phyloP scores from a whole-genome alignment of 805 yeast genomes.

The Saturnispora sanitii region DNA sequence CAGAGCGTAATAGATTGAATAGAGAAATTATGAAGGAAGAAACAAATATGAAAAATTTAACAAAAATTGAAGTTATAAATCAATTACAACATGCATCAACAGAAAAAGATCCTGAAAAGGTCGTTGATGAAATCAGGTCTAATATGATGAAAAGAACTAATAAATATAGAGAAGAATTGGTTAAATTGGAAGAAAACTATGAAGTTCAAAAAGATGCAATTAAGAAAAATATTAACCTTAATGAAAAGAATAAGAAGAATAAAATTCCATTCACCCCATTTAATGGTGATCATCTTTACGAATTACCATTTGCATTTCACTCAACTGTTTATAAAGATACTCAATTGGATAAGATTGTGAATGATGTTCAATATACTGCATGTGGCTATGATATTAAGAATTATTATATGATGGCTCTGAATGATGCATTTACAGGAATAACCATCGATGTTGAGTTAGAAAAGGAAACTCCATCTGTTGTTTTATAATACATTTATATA shows the following conservation, averaged over 20 bases:
- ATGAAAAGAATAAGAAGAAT: conserved; percentile 19
- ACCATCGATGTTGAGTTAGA: conserved; percentile 70
- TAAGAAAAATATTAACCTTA: conserved; percentile 18
- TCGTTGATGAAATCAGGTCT: conserved; percentile 42
- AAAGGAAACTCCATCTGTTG: conserved; percentile 19
- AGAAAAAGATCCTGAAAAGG: conserved; percentile 31
- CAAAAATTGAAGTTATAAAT: conserved; percentile 48
- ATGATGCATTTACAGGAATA: conserved; percentile 84
- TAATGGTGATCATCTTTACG: conserved; percentile 70
- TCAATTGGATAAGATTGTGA: conserved; percentile 30
- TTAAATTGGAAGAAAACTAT: conserved; percentile 27
- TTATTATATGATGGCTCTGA: conserved; percentile 67
- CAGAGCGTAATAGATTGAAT: conserved; percentile 58
- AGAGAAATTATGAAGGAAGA: conserved; percentile 48
- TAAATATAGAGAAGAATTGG: conserved; percentile 51
- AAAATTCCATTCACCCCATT: conserved; percentile 81
- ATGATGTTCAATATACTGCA: conserved; percentile 62
- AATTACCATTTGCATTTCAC: conserved; percentile 37
- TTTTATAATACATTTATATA: background rate
- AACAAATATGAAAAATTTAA: conserved; percentile 31
- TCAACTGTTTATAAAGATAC: conserved; percentile 49
- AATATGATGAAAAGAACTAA: conserved; percentile 53
- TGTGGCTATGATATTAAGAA: conserved; percentile 71
- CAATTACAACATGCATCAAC: conserved; percentile 32
- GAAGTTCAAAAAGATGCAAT: conserved; percentile 23